A percentile compares a stretch with the other conserved stretches of the same genome.
phyloP scores from a whole-genome alignment of 116 monocot genomes.

The Dioscorea cayenensis region DNA sequence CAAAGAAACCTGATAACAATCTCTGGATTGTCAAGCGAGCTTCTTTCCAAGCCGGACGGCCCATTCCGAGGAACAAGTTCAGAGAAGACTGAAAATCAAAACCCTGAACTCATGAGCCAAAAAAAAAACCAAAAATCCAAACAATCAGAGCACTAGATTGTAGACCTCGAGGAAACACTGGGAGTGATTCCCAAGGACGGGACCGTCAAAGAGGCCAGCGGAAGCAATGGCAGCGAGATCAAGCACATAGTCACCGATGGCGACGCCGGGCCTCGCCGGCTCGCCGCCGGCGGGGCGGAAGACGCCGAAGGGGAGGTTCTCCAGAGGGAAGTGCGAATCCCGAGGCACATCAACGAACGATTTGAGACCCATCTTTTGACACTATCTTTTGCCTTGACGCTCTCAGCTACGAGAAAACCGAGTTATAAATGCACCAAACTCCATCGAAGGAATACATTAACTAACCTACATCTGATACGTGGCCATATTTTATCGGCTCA shows the following conservation, averaged over 20 bases:
- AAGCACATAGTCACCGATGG: conserved; percentile 86
- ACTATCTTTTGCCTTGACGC: no score
- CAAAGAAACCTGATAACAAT: conserved; percentile 69
- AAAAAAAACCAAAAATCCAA: no score
- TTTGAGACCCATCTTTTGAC: conserved; percentile 30
- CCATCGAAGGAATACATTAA: no score
- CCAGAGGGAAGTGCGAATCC: conserved; percentile 85
- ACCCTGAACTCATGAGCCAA: neutral
- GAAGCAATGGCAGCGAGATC: conserved; percentile 67
- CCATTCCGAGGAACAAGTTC: conserved; percentile 81
- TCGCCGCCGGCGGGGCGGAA: conserved; percentile 39
- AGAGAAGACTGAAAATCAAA: conserved; percentile 43
- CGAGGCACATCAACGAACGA: conserved; percentile 72
- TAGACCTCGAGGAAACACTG: conserved; percentile 78
- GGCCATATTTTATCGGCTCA: no score
- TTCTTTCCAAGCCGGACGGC: conserved; percentile 89
- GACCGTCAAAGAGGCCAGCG: conserved; percentile 84
- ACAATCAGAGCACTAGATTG: no score
- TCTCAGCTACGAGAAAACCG: no score
- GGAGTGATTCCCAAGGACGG: conserved; percentile 41
- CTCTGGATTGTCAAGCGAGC: conserved; percentile 78
- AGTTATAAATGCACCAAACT: no score
- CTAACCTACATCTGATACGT: no score
- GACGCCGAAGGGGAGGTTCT: conserved; percentile 94
- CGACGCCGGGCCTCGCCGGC: conserved; percentile 62